phyloP scores from a whole-genome alignment of 1,139 yeast species.

The Suhomyces wounanorum region DNA sequence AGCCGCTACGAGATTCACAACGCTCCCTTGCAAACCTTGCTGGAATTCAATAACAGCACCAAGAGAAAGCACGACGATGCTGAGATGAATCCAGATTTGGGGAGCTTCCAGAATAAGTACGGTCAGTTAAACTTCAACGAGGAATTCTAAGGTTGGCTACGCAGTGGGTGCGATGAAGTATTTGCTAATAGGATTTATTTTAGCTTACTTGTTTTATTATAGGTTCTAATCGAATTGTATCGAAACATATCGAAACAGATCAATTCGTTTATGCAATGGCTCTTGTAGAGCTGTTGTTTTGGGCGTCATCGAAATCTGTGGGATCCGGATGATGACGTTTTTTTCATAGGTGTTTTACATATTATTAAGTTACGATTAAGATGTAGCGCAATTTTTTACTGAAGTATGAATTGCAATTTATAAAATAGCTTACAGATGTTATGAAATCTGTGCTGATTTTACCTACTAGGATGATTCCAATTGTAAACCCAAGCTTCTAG shows the following conservation, averaged over 20 bases:
- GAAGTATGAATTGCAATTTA: too few relatives aligned
- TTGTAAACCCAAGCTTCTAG: too few relatives aligned
- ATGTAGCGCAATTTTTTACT: neutral
- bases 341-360: neutral
- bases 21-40: constrained; percentile 17
- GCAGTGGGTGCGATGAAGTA: neutral
- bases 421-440: too few relatives aligned
- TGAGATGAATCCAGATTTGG: constrained; percentile 13
- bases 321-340: neutral
- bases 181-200: neutral
- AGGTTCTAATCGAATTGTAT: neutral
- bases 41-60: constrained; percentile 8
- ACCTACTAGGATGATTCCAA: too few relatives aligned
- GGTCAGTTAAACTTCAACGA: constrained; percentile 51
- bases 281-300: neutral
- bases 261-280: neutral
- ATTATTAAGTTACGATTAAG: neutral
- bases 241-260: too few relatives aligned
- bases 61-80: constrained; percentile 45
- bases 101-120: constrained; percentile 29
- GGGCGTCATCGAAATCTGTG: neutral
- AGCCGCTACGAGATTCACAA: constrained; percentile 16
- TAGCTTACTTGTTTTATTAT: neutral
- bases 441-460: too few relatives aligned
- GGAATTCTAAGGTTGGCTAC: constrained; percentile 34